Conservation (phyloP, 768 basidiomycete genomes). For the Vararia minispora region DNA sequence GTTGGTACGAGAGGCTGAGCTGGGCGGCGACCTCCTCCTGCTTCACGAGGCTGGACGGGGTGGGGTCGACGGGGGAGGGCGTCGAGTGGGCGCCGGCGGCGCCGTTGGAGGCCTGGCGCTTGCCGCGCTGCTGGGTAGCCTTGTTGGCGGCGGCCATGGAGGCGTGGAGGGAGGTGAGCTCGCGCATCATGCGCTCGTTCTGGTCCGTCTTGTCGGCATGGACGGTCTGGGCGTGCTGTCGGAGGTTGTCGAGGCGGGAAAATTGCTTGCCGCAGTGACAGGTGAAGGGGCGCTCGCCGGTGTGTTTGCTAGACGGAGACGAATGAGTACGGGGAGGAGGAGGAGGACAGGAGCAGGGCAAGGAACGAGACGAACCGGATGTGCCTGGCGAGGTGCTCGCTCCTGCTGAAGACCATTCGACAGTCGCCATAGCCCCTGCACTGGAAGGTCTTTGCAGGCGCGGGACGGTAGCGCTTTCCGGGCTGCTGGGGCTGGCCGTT, state of each 20-base stretch:
- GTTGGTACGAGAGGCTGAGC: slow-evolving; percentile 26
- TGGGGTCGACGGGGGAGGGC: slow-evolving; percentile 6
- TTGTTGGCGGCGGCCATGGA: slow-evolving; percentile 54
- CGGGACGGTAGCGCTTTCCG: slow-evolving; percentile 65
- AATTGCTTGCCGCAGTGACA: slow-evolving; percentile 96
- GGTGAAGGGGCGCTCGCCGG: slow-evolving; percentile 91
- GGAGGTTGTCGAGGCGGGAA: slow-evolving; percentile 90
- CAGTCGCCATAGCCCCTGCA: slow-evolving; percentile 94
- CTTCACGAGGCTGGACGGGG: slow-evolving; percentile 24
- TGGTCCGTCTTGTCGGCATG: slow-evolving; percentile 88
- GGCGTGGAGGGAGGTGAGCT: slow-evolving; percentile 75
- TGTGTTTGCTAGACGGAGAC: slow-evolving; percentile 70
- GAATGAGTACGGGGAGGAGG: slow-evolving; percentile 12
- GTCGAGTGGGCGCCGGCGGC: slow-evolving; percentile 14
- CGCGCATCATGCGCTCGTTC: slow-evolving; percentile 89
- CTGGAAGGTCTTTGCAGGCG: slow-evolving; percentile 89
- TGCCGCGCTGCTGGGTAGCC: slow-evolving; percentile 25
- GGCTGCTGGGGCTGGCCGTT: not conserved
- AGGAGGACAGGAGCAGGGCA: slow-evolving; percentile 14
- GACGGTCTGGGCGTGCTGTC: slow-evolving; percentile 95
- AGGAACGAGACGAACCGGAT: slow-evolving; percentile 55
- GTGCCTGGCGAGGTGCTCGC: slow-evolving; percentile 93
- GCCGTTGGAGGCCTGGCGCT: slow-evolving; percentile 22
- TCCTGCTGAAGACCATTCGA: slow-evolving; percentile 91
- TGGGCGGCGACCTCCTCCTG: slow-evolving; percentile 27